Percentiles rank a stretch among this genome's conserved stretches.
Evolutionary conservation across 1,139 yeast species (phyloP).

Genomic region (Candida freyschussii): DNA sequence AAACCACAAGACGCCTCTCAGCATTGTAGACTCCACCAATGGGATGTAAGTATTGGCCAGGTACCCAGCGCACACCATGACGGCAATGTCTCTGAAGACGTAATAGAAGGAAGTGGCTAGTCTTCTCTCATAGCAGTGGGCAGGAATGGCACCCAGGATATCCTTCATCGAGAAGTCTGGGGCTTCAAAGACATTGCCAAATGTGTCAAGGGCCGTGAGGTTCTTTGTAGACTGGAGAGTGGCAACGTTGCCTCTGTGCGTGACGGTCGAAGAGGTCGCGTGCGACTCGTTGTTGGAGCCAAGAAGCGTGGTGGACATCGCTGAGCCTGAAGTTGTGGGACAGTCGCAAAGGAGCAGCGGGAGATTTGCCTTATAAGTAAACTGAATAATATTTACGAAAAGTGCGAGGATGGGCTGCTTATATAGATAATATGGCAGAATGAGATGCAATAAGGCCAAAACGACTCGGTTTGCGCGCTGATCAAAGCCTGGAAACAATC

Average conservation of each 20-base stretch:
- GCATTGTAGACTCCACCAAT: conserved; percentile 30
- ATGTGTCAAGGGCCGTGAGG: conserved; percentile 42
- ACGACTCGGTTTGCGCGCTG: too few relatives aligned
- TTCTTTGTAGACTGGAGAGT: conserved; percentile 17
- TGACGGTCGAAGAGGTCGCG: conserved; percentile 6
- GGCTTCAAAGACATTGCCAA: conserved; percentile 53
- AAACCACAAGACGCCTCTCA: conserved; percentile 44
- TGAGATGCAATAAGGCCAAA: too few relatives aligned
- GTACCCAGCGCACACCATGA: conserved; percentile 36
- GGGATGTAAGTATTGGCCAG: conserved; percentile 47
- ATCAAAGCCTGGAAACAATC: too few relatives aligned
- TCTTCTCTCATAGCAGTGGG: conserved; percentile 56
- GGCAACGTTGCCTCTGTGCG: conserved; percentile 21
- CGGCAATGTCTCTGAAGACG: conserved; percentile 51
- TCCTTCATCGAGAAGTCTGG: conserved; percentile 64
- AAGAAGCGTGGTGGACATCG: conserved; percentile 11
- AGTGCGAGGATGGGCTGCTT: too few relatives aligned
- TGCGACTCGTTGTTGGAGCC: conserved; percentile 5
- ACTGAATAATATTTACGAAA: too few relatives aligned
- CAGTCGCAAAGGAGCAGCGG: too few relatives aligned
- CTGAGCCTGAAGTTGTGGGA: too few relatives aligned
- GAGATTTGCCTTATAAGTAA: too few relatives aligned
- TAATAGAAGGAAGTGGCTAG: conserved; percentile 46
- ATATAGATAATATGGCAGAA: too few relatives aligned
- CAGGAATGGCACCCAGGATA: conserved; percentile 54